Evolutionary conservation across 106 monocot species (phyloP), one percentile per base, ranked within the genome.

Genomic region (Dactylorhiza incarnata): DNA sequence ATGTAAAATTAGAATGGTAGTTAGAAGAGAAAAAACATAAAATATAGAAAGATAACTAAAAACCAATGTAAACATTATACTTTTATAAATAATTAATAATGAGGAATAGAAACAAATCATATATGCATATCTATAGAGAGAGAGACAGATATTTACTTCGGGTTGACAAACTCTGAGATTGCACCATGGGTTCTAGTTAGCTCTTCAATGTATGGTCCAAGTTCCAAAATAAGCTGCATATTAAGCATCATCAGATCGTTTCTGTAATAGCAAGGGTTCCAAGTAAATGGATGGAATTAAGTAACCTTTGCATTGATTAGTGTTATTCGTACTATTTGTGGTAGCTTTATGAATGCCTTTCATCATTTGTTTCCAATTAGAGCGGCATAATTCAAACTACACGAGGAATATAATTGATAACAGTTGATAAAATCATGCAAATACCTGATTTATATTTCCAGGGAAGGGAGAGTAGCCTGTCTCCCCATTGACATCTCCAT

Each of bases 391-490:
- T 54, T 54, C 17, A 54, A 16, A 62, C 20, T 20, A 2, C 66
- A 66, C 9, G 11, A 29, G 11, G 15, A 68, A 68, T n/a, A 71
- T 48, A 19, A 47, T 47, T n/a, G 17, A 47, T 7, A 47, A 48
- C 37, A 72, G 49, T 72, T 17, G 44, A 72, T 20, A 9, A 49
- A 11, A 72, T 72, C 49, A 59, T 71, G 50, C 15, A 76, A 52
- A 44, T 85, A 91, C 96, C 93, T 96, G 96, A 59, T 96, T 96
- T 80, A 96, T 96, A 73, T 96, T 96, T 70, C 96, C 96, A 73
- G 96, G 96, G 74, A 81, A 96, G 29, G 90, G 96, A 81, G 96
- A 96, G 87, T 79, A 96, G 6, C 96, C 96, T 17, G 96, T 96
- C 74, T 96, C 91, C 76, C 80, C 84, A 78, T 96, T 96, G 45